Evolutionary conservation across 495 filamentous ascomycete species (phyloP).

Genomic region (Talaromyces stipitatus): DNA sequence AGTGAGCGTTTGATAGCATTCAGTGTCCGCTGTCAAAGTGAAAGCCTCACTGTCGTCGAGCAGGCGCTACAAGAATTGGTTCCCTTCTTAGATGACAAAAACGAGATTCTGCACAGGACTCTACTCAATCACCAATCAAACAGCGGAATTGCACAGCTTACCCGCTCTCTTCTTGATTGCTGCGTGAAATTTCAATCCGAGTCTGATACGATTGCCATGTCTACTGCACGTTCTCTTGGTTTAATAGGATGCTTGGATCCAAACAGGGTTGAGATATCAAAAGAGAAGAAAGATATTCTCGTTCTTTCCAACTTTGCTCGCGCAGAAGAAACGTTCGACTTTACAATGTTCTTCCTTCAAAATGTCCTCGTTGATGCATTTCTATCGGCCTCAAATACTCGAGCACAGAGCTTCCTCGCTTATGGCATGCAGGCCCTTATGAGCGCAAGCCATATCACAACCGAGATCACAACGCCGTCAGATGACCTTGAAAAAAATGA

Average conservation of each 20-base stretch:
- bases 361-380: conserved; percentile 87
- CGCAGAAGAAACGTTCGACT: conserved; percentile 74
- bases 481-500: conserved; percentile 43
- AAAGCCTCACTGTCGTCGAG: conserved; percentile 75
- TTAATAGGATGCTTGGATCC: conserved; percentile 87
- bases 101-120: conserved; percentile 72
- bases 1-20: conserved; percentile 62
- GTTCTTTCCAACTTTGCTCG: conserved; percentile 78
- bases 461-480: conserved; percentile 44
- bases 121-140: conserved; percentile 83
- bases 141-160: conserved; percentile 58
- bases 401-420: conserved; percentile 80
- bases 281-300: conserved; percentile 71
- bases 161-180: conserved; percentile 74
- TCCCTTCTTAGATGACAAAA: conserved; percentile 61
- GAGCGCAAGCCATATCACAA: conserved; percentile 60
- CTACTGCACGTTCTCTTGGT: conserved; percentile 74
- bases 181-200: conserved; percentile 68
- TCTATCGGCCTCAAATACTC: conserved; percentile 75
- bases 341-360: conserved; percentile 76
- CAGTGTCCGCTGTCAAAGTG: conserved; percentile 63
- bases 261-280: conserved; percentile 73
- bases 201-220: conserved; percentile 54
- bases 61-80: conserved; percentile 72
- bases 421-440: conserved; percentile 92